Evolutionary conservation across 2,329 filamentous ascomycete species (phyloP), one percentile per base, ranked within the genome.

Genomic region (Lanzia echinophila): DNA sequence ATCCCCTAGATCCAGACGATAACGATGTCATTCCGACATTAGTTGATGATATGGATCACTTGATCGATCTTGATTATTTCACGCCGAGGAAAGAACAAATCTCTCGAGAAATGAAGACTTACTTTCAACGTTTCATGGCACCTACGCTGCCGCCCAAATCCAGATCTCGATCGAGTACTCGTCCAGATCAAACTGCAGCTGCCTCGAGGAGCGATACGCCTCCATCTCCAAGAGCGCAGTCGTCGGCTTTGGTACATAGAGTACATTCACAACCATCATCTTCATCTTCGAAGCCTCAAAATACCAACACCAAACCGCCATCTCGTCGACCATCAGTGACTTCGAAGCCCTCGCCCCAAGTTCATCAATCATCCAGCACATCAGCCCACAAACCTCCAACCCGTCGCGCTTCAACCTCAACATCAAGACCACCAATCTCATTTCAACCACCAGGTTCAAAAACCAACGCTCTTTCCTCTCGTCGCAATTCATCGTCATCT

Each of bases 41-140:
- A 19, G 22, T n/a, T 15, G 11, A 48, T 28, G 34, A n/a, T 10
- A 48, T 33, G 43, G 24, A 47, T 13, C 39, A 24, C 24, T 32
- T 47, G 33, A 41, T 24, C 31, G 34, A 41, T 3, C 34, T 47
- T 24, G 15, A 34, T 20, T 19, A 19, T 6, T 33, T 47, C 28
- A 41, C 28, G 12, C 43, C 19, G 3, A 52, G n/a, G 10, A 31
- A 6, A 3, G 28, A 34, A 17, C 36, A 34, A 47, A 22, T 39
- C 19, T 46, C 17, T 12, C n/a, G 28, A 10, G 24, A 42, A 13
- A 53, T 53, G 50, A 47, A 53, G 28, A 48, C 24, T 15, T 53
- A 53, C 13, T 34, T 53, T 8, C 44, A 53, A 32, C 36, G 47
- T 48, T 22, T 53, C 11, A 33, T 53, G 19, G 44, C 44, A 19